A percentile compares a stretch with the other conserved stretches of the same genome.
Evolutionary conservation across 805 yeast species (phyloP).

Genomic region (Diddensiella caesifluorescens): DNA sequence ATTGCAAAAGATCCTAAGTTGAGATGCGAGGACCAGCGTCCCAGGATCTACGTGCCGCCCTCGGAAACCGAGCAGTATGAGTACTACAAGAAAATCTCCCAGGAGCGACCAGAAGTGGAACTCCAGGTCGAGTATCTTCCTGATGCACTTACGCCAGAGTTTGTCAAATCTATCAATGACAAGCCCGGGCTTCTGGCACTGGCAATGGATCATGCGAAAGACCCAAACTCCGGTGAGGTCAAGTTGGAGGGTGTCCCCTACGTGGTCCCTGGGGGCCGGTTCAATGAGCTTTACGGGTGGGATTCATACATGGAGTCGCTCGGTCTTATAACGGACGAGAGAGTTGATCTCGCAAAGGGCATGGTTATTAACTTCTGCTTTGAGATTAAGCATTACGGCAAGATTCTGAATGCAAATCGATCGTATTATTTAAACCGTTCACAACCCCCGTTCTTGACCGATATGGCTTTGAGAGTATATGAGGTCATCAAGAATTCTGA

Average conservation of each 20-base stretch:
- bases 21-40: constrained; percentile 54
- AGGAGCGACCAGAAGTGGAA: constrained; percentile 47
- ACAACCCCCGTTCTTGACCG: constrained; percentile 95
- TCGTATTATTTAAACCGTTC: constrained; percentile 86
- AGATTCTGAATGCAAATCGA: constrained; percentile 89
- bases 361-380: constrained; percentile 90
- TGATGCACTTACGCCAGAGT: constrained; percentile 65
- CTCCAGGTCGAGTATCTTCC: constrained; percentile 79
- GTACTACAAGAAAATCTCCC: constrained; percentile 53
- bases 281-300: constrained; percentile 97
- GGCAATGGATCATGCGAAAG: constrained; percentile 53
- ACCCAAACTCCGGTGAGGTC: constrained; percentile 45
- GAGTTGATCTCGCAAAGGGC: constrained; percentile 69
- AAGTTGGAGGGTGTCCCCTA: constrained; percentile 52
- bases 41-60: constrained; percentile 73
- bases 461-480: constrained; percentile 73
- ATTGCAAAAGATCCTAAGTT: constrained; percentile 81
- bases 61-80: constrained; percentile 66
- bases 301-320: constrained; percentile 90
- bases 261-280: constrained; percentile 95
- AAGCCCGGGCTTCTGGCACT: constrained; percentile 84
- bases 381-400: constrained; percentile 86
- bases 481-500: constrained; percentile 40
- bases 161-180: constrained; percentile 66
- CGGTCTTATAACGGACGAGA: constrained; percentile 67